A percentile compares a stretch with the other conserved stretches of the same genome.
Conservation (phyloP, 768 basidiomycete genomes). For the Solioccasus polychromus region DNA sequence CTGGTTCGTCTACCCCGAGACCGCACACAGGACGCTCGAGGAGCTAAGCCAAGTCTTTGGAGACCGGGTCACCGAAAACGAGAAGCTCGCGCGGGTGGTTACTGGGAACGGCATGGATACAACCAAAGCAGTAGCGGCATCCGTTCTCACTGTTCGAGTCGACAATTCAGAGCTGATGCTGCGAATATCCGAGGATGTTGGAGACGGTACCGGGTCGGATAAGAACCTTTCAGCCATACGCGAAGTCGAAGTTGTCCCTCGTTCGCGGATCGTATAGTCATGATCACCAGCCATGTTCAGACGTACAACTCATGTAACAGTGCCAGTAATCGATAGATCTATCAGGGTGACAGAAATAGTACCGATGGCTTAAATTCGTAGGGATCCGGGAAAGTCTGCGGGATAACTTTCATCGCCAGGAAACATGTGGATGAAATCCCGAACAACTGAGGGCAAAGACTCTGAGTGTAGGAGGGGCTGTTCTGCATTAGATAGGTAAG, state of each 20-base stretch:
- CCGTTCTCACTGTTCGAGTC: constrained; percentile 13
- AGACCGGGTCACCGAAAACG: constrained; percentile 31
- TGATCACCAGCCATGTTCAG: constrained; percentile 1
- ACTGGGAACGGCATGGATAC: constrained; percentile 13
- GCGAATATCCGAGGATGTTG: constrained; percentile 17
- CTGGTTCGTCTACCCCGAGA: constrained; percentile 49
- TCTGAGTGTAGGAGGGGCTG: constrained; percentile 3
- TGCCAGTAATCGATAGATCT: not conserved
- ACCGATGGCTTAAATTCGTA: constrained; percentile 15
- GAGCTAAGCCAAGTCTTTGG: constrained; percentile 50
- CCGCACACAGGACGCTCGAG: constrained; percentile 44
- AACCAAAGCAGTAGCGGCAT: constrained; percentile 8
- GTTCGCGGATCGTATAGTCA: constrained; percentile 2
- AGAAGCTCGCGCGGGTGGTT: constrained; percentile 14
- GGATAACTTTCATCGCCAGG: constrained; percentile 34
- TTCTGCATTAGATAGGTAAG: not conserved
- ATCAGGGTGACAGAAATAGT: no score
- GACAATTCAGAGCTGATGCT: constrained; percentile 28
- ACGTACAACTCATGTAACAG: not conserved
- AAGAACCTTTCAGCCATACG: constrained; percentile 18
- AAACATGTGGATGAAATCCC: constrained; percentile 33
- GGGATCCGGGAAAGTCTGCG: constrained; percentile 32
- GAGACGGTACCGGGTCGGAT: constrained; percentile 6
- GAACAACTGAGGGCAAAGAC: constrained; percentile 28
- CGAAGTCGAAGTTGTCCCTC: constrained; percentile 15